These are phyloP conservation scores for Solanum bulbocastanum DNA, from an alignment of 257 asterid genomes.

Conservation along the genomic window DNA sequence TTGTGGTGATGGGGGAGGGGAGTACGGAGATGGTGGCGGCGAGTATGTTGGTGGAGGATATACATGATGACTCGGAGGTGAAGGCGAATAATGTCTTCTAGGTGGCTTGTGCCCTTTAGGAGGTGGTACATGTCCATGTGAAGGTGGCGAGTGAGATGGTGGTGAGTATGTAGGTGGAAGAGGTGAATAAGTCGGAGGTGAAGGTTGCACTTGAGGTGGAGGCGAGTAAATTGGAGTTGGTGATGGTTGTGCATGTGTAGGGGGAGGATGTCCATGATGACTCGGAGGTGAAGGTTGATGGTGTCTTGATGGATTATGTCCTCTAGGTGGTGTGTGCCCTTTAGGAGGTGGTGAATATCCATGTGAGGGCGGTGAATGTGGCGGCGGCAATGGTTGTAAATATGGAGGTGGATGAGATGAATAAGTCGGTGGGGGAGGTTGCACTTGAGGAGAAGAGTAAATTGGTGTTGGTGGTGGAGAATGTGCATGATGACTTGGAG, in stretches of 20 bases:
- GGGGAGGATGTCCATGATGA: not conserved
- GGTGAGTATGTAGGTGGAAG: not conserved
- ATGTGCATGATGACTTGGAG: not conserved
- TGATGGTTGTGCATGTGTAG: not conserved
- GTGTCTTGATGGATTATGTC: not conserved
- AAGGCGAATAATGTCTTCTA: not conserved
- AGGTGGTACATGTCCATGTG: not conserved
- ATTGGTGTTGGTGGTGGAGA: not conserved
- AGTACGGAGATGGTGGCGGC: rapidly evolving
- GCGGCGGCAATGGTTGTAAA: not conserved
- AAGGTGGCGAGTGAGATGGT: not conserved
- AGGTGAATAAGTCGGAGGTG: not conserved
- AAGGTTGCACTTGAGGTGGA: not conserved
- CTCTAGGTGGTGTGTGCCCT: not conserved
- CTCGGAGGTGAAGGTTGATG: not conserved
- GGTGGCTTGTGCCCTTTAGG: not conserved
- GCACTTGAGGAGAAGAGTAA: not conserved
- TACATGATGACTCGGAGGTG: not conserved
- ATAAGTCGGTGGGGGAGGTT: not conserved
- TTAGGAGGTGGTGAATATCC: not conserved
- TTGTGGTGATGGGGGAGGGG: not conserved
- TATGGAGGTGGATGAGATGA: not conserved
- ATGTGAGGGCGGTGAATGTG: not conserved
- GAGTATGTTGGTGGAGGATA: not conserved
- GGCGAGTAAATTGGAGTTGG: not conserved